A percentile compares a stretch with the other conserved stretches of the same genome.
These are phyloP conservation scores for Tuber indicum DNA, from an alignment of 495 filamentous ascomycete genomes.

Conservation along the genomic window DNA sequence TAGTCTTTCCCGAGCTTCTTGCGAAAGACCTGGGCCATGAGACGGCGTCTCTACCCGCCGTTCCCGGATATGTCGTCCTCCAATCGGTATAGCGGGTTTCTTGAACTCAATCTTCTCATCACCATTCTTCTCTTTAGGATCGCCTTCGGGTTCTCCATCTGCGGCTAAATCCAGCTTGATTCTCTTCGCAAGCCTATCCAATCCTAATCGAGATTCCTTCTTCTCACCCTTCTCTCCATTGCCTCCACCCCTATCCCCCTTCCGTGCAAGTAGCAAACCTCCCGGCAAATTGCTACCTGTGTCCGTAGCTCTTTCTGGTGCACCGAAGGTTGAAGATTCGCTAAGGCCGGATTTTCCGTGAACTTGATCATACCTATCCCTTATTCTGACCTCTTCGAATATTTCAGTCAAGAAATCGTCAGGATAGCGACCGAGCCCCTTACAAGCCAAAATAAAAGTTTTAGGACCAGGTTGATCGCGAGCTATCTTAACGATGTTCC, in stretches of 20 bases:
- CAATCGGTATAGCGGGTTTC: conserved; percentile 37
- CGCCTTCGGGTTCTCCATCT: conserved; percentile 23
- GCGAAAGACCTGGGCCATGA: conserved; percentile 37
- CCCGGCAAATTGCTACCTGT: conserved; percentile 29
- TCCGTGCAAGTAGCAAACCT: conserved; percentile 28
- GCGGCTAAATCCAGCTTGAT: conserved; percentile 41
- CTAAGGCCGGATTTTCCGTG: conserved; percentile 8
- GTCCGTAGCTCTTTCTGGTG: conserved; percentile 13
- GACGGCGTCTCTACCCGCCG: conserved; percentile 39
- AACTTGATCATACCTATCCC: conserved; percentile 30
- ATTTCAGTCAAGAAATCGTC: conserved; percentile 39
- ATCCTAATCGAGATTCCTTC: conserved; percentile 36
- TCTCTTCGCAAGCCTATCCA: conserved; percentile 41
- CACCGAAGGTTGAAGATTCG: conserved; percentile 13
- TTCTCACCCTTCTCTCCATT: conserved; percentile 14
- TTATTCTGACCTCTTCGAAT: conserved; percentile 38
- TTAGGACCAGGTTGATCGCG: conserved; percentile 41
- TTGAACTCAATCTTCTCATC: conserved; percentile 39
- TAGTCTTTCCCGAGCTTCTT: conserved; percentile 36
- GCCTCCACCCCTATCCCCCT: conserved; percentile 10
- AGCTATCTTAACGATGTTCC: conserved; percentile 41
- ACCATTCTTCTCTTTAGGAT: background rate
- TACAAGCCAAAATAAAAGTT: conserved; percentile 40
- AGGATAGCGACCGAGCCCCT: conserved; percentile 37
- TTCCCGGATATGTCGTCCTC: conserved; percentile 35